Evolutionary conservation across 2,329 filamentous ascomycete species (phyloP), one percentile per base, ranked within the genome.

Genomic region (Beauveria sp.): DNA sequence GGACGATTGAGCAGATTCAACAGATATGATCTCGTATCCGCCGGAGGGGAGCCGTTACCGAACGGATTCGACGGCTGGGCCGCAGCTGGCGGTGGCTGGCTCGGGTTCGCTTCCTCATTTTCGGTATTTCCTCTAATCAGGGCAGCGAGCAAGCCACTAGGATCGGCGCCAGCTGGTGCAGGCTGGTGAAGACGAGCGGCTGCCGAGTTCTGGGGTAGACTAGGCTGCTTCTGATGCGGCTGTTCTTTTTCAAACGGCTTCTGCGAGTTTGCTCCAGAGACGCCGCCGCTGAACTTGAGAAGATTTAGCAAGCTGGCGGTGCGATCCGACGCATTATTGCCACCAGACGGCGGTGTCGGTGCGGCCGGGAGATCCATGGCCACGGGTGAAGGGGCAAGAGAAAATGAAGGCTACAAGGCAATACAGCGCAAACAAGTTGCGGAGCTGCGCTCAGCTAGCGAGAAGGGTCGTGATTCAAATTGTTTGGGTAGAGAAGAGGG

Each of bases 1-100:
- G 89, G 87, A 54, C 89, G 87, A 70, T 92, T 95, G 65, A 99
- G 83, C 63, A 98, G 80, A 68, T 91, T 89, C 65, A 98, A 85
- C 53, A 99, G 80, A 70, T 95, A 90, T 65, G 93, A 88, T 74
- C 96, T 90, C 5, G 92, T 90, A 72, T 91, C 88, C 52, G 85
- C 81, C 24, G 83, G 76, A 59, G 85, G 83, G 49, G 83, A 78
- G 40, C 77, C 77, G 28, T 78, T 74, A 65, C 74, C 78, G 75
- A 81, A 83, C 45, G 75, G 67, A 60, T 69, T 72, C 50, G 70
- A 62, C 64, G 69, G 69, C 12, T 67, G 64, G 22, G 66, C 66
- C 7, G 68, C 64, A n/a, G 67, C 60, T 22, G 68, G 65, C 45
- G 22, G 51, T 18, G 28, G 67, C 66, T 16, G 69, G 31, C 63